Evolutionary conservation across 768 basidiomycete genomes (phyloP).

Genomic region (Collybia nuda): DNA sequence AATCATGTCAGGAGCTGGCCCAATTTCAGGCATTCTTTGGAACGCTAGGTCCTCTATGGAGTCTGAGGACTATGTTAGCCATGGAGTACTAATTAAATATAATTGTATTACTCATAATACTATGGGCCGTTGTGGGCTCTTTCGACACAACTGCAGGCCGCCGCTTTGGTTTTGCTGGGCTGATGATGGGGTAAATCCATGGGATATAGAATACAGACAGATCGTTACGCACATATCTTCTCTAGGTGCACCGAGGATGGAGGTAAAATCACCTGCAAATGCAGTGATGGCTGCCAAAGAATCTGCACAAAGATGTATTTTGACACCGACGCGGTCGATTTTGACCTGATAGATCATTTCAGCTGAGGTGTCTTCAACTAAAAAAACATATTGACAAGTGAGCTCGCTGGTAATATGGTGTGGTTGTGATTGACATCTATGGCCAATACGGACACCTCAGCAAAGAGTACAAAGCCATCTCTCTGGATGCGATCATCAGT

Average conservation of each 20-base stretch:
- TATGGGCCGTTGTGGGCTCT: slow-evolving; percentile 9
- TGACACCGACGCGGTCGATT: slow-evolving; percentile 52
- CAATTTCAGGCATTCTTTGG: slow-evolving; percentile 69
- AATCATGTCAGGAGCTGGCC: slow-evolving; percentile 84
- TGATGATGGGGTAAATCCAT: slow-evolving; percentile 7
- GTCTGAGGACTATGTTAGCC: slow-evolving; percentile 32
- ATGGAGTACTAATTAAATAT: background rate
- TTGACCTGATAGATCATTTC: slow-evolving; percentile 40
- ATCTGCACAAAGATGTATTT: slow-evolving; percentile 77
- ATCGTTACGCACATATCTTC: slow-evolving; percentile 24
- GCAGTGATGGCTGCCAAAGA: slow-evolving; percentile 59
- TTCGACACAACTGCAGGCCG: slow-evolving; percentile 33
- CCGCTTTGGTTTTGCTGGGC: slow-evolving; percentile 22
- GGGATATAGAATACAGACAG: slow-evolving; percentile 1
- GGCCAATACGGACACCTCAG: slow-evolving; percentile 54
- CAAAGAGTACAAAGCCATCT: slow-evolving; percentile 68
- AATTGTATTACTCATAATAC: slow-evolving; percentile 36
- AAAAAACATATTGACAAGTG: slow-evolving; percentile 27
- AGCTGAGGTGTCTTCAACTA: too few species aligned
- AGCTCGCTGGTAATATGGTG: slow-evolving; percentile 29
- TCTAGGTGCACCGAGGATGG: slow-evolving; percentile 36
- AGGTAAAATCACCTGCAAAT: slow-evolving; percentile 52
- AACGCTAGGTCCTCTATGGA: slow-evolving; percentile 87
- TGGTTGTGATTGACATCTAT: slow-evolving; percentile 36
- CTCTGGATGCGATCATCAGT: slow-evolving; percentile 35